phyloP scores from a whole-genome alignment of 306 rosid species.

The Cyclanthera cordifolia region DNA sequence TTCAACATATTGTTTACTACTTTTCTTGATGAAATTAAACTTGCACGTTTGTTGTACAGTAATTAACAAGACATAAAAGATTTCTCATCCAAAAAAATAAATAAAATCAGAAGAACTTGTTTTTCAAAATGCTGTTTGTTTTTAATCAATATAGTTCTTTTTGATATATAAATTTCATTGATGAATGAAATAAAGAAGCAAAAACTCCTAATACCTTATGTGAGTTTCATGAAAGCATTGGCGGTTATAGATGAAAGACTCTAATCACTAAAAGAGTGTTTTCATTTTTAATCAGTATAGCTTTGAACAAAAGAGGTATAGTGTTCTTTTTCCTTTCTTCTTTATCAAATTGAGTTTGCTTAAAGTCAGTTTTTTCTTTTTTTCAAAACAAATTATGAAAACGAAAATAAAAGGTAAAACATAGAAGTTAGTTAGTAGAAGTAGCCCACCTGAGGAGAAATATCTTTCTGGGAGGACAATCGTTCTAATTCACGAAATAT shows the following conservation, averaged over 20 bases:
- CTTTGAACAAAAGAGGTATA: too few species aligned
- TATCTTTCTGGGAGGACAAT: conserved; percentile 47
- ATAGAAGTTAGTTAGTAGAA: conserved; percentile 13
- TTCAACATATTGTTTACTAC: background rate
- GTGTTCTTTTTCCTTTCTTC: too few species aligned
- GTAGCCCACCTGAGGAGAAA: conserved; percentile 58
- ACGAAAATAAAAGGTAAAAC: background rate
- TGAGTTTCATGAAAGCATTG: too few species aligned
- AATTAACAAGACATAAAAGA: background rate
- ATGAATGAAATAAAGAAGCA: too few species aligned
- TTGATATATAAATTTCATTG: too few species aligned
- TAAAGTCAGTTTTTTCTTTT: background rate
- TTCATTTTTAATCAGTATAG: too few species aligned
- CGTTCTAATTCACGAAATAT: conserved; percentile 80
- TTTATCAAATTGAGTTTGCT: background rate
- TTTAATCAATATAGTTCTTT: background rate
- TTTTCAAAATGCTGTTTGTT: background rate
- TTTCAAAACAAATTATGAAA: background rate
- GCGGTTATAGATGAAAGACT: too few species aligned
- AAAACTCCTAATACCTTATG: too few species aligned
- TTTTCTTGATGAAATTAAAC: background rate
- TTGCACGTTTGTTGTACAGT: background rate
- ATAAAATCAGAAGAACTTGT: too few species aligned
- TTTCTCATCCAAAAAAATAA: too few species aligned
- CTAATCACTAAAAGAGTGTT: too few species aligned